phyloP scores from a whole-genome alignment of 495 filamentous ascomycete species.

The Aspergillus diversus region DNA sequence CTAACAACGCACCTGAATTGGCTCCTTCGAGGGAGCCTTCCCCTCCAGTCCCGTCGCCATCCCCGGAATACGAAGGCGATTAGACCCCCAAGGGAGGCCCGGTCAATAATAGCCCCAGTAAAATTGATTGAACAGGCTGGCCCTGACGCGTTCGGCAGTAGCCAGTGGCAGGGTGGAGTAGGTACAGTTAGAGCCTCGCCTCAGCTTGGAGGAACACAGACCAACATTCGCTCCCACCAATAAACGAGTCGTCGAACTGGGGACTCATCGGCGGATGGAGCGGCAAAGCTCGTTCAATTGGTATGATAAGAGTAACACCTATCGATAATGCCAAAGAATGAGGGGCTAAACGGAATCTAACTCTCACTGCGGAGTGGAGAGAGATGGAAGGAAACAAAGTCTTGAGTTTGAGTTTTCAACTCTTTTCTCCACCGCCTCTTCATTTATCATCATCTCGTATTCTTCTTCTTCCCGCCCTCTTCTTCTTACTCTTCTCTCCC shows the following conservation, averaged over 20 bases:
- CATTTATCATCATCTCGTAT: background rate
- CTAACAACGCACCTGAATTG: conserved; percentile 7
- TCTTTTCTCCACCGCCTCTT: conserved; percentile 1
- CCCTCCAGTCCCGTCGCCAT: conserved; percentile 2
- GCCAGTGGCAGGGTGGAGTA: background rate
- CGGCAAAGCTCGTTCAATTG: no score
- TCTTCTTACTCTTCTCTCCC: no score
- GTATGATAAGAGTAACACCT: no score
- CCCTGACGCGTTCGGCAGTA: background rate
- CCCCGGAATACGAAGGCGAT: background rate
- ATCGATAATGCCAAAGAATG: no score
- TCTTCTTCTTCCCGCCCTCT: background rate
- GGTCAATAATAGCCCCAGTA: background rate
- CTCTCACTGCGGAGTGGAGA: background rate
- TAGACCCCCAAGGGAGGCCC: background rate
- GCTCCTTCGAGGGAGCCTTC: background rate
- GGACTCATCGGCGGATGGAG: no score
- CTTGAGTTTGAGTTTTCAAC: background rate
- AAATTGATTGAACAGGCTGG: background rate
- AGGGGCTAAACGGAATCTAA: no score
- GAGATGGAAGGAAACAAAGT: background rate
- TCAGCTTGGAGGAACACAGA: background rate
- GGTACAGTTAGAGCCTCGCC: background rate
- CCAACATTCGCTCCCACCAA: background rate
- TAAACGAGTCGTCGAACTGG: no score